Evolutionary conservation across 768 basidiomycete species (phyloP).

Genomic region (Lactarius evosmus): DNA sequence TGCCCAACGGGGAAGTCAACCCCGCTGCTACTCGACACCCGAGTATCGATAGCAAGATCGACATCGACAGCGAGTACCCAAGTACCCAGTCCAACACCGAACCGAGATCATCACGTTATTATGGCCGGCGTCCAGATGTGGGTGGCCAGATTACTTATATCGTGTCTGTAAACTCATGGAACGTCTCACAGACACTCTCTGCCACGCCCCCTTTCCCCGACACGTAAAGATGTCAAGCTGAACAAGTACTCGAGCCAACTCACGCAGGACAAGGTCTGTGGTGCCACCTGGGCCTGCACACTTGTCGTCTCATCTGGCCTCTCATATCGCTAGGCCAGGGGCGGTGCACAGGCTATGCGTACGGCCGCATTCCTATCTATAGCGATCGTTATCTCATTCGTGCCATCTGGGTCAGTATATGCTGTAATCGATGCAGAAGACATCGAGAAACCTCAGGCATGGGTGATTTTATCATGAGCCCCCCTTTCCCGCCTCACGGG

Average conservation of each 20-base stretch:
- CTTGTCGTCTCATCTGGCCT: not conserved
- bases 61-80: too few species aligned
- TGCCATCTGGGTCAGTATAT: slow-evolving; percentile 50
- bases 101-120: not conserved
- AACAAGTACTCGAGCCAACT: slow-evolving; percentile 74
- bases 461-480: slow-evolving; percentile 1
- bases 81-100: not conserved
- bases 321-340: slow-evolving; percentile 44
- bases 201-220: slow-evolving; percentile 36
- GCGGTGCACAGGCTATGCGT: slow-evolving; percentile 88
- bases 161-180: not conserved
- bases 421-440: slow-evolving; percentile 73
- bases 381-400: not conserved
- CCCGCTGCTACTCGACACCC: not conserved
- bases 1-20: not conserved
- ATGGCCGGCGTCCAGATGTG: slow-evolving; percentile 28
- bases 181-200: slow-evolving; percentile 39
- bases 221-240: slow-evolving; percentile 43
- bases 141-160: not conserved
- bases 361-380: slow-evolving; percentile 32
- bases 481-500: not conserved
- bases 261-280: slow-evolving; percentile 70
- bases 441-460: slow-evolving; percentile 81
- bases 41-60: too few species aligned
- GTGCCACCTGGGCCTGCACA: not conserved